Evolutionary conservation across 768 basidiomycete genomes (phyloP), one percentile per base, ranked within the genome.

Genomic region (Leccinum olivaceopallidum): DNA sequence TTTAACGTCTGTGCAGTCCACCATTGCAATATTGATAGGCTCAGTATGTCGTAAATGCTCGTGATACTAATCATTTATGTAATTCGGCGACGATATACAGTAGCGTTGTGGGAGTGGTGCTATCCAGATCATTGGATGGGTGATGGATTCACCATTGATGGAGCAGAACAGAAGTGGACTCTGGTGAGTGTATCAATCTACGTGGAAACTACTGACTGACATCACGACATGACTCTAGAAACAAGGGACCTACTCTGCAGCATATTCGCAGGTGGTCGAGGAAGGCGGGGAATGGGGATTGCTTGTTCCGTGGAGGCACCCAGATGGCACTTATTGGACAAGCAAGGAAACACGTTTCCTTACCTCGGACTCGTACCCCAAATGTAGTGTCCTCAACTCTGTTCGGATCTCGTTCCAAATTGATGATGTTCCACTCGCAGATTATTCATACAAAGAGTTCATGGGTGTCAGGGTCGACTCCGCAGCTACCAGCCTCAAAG

Each of bases 81-180:
- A 18, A 42, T 5, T 48, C 20, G 47, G 48, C 20, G 28, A 34
- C 24, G 12, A 18, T 47, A 20, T 18, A 8, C 37, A 72, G 71
- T 63, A 28, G 72, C 71, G 9, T 53, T 72, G 55, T 72, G 71
- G 71, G 71, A 72, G 20, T 72, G 72, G 68, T 69, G 63, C 54
- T 72, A 72, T 56, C 53, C 59, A 2, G 58, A 68, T 6, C 69
- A 71, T 39, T 73, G 72, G 71, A 71, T 72, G 72, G 62, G 56
- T 18, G 22, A 51, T 5, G 72, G 72, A 18, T 73, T 67, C 47
- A 59, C 20, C 0, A 6, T 65, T 6, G 60, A 65, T 9, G 61
- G 56, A 7, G 34, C 34, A 16, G 49, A 58, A 47, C 59, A 65
- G 10, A 54, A 55, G 28, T 71, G 69, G 71, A 73, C 67, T 5